These are phyloP conservation scores for Calonectria pauciramosa DNA, from an alignment of 2,329 filamentous ascomycete genomes.

Conservation along the genomic window DNA sequence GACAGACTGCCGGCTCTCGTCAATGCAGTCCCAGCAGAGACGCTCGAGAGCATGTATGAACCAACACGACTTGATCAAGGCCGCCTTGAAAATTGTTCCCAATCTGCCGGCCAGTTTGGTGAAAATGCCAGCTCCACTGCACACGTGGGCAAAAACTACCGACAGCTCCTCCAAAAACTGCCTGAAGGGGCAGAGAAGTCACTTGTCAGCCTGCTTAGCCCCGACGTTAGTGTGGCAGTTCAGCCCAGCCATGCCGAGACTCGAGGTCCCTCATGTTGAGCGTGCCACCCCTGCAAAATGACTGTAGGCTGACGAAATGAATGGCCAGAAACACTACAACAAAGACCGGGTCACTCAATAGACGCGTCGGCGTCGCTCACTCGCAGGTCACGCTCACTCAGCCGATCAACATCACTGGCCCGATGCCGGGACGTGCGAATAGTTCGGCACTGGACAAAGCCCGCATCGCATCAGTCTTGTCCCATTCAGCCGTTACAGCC, in stretches of 20 bases:
- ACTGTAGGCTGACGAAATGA: slow-evolving; percentile 4
- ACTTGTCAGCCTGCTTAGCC: slow-evolving; percentile 32
- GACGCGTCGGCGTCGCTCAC: slow-evolving; percentile 13
- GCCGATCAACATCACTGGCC: slow-evolving; percentile 14
- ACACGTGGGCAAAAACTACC: slow-evolving; percentile 45
- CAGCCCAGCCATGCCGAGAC: slow-evolving; percentile 15
- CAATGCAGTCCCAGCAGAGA: not conserved
- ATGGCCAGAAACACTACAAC: slow-evolving; percentile 8
- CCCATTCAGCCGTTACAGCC: slow-evolving; percentile 36
- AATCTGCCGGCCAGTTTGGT: slow-evolving; percentile 2
- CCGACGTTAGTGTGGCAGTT: slow-evolving; percentile 29
- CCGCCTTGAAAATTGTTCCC: slow-evolving; percentile 16
- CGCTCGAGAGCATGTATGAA: not conserved
- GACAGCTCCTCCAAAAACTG: slow-evolving; percentile 29
- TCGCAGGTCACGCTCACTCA: slow-evolving; percentile 24
- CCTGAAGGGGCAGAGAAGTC: slow-evolving; percentile 5
- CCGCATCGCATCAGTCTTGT: slow-evolving; percentile 15
- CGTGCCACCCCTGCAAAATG: slow-evolving; percentile 4
- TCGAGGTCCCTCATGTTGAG: slow-evolving; percentile 7
- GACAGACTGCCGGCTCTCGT: slow-evolving; percentile 8
- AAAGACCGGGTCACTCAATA: slow-evolving; percentile 10
- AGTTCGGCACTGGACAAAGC: not conserved
- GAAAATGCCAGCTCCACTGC: slow-evolving; percentile 36
- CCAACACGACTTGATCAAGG: not conserved
- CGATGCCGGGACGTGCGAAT: slow-evolving; percentile 2